Evolutionary conservation across 1,284 basidiomycete species (phyloP).

Genomic region (Athelia sp.): DNA sequence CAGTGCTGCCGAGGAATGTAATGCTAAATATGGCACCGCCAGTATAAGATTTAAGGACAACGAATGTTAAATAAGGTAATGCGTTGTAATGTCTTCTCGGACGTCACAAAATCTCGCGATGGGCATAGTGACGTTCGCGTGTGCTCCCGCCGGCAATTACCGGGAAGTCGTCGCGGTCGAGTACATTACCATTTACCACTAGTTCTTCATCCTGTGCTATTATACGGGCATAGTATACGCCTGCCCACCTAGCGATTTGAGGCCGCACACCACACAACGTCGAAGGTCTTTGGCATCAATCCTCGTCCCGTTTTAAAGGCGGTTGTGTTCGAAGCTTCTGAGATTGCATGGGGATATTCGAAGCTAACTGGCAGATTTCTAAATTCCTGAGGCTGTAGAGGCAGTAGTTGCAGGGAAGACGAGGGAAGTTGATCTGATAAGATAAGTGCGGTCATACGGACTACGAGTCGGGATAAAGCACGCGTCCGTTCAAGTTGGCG

Average conservation of each 20-base stretch:
- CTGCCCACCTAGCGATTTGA: background rate
- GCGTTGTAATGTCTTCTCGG: too few species aligned
- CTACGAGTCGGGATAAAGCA: too few species aligned
- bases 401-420: background rate
- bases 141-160: too few species aligned
- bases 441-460: too few species aligned
- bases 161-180: too few species aligned
- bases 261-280: slow-evolving; percentile 1
- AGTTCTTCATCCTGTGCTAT: background rate
- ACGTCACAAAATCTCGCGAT: too few species aligned
- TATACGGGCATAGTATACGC: background rate
- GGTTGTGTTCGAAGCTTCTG: slow-evolving; percentile 1
- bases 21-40: too few species aligned
- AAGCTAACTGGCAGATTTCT: background rate
- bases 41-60: too few species aligned
- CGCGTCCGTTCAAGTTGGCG: too few species aligned
- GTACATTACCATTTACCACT: background rate
- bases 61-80: too few species aligned
- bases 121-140: too few species aligned
- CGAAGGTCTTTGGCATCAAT: slow-evolving; percentile 1
- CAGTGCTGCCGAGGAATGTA: too few species aligned
- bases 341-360: background rate
- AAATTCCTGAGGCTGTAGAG: slow-evolving; percentile 1
- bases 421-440: slow-evolving; percentile 1
- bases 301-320: slow-evolving; percentile 1